Base-by-base conservation (phyloP, 306 rosid species). In the Senna tora region DNA sequence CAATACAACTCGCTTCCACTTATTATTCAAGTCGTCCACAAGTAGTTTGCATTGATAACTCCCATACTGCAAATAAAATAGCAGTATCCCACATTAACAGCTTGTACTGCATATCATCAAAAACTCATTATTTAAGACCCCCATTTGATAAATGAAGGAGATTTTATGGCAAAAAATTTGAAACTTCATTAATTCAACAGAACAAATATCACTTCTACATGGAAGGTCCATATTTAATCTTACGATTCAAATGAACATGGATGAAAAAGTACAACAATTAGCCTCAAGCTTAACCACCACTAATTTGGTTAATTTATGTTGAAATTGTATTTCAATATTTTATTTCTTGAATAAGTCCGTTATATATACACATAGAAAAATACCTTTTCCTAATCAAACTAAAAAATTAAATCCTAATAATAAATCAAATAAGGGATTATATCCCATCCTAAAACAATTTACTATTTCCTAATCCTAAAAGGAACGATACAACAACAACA, bases 21-120 rank as follows among this genome's bases (percentile, higher is more conserved):
- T 87, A 83, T 77, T 82, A 71, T 90, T 84, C 80, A 94, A 81
- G 73, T 94, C 97, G 73, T 94, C 96, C 30, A 80, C 89, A 30
- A 91, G 77, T 34, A 84, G 68, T 71, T 75, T 84, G 42, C 87
- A 84, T 69, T 89, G 90, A 78, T 86, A 77, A 56, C 45, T 86
- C 28, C 90, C 96, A 81, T 89, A 89, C 97, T 94, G 86, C 80
- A 86, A 41, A 74, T 11, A 62, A 50, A 74, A 74, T 34, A 79
- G 52, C 30, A 55, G 34, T 16, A 43, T 32, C 73, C 54, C 76
- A 79, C 16, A 32, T 74, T 62, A 73, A 19, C 71, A 22, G 59
- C 28, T 38, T 46, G 13, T 33, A 71, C 34, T 1, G 46, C n/a
- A 32, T 47, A 30, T 21, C 41, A 22, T 64, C 73, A 36, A 71